phyloP scores from a whole-genome alignment of 257 asterid genomes.

The Nyctanthes arbortristis region DNA sequence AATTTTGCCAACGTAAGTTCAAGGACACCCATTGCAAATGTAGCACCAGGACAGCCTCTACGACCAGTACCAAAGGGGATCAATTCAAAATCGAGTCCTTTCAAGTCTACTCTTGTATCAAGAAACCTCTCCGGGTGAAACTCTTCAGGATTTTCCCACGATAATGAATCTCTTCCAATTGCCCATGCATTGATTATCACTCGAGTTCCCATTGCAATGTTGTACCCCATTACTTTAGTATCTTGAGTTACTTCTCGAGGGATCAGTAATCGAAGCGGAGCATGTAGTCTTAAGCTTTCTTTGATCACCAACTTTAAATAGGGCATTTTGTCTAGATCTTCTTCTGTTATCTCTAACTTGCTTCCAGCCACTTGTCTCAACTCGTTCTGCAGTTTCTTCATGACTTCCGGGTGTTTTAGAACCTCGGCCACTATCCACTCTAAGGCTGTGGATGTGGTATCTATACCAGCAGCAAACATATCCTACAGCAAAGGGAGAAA shows the following conservation, averaged over 20 bases:
- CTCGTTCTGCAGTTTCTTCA: neutral
- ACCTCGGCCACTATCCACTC: neutral
- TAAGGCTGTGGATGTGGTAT: neutral
- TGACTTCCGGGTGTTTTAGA: neutral
- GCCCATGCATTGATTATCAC: slow-evolving; percentile 1
- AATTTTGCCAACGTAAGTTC: neutral
- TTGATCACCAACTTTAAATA: neutral
- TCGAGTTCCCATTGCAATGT: neutral
- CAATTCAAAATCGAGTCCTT: neutral
- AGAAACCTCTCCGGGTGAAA: neutral
- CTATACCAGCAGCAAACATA: neutral
- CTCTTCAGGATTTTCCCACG: neutral
- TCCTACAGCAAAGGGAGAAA: neutral
- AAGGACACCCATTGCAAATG: neutral
- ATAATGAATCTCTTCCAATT: neutral
- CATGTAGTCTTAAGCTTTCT: neutral
- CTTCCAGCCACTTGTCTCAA: neutral
- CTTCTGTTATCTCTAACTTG: neutral
- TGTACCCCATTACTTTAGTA: neutral
- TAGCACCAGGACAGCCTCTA: neutral
- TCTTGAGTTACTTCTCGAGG: neutral
- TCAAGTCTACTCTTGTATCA: neutral
- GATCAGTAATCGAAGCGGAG: neutral
- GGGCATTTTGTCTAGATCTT: neutral
- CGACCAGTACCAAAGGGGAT: neutral